phyloP scores from a whole-genome alignment of 805 yeast species.

The Torulaspora maleeae region DNA sequence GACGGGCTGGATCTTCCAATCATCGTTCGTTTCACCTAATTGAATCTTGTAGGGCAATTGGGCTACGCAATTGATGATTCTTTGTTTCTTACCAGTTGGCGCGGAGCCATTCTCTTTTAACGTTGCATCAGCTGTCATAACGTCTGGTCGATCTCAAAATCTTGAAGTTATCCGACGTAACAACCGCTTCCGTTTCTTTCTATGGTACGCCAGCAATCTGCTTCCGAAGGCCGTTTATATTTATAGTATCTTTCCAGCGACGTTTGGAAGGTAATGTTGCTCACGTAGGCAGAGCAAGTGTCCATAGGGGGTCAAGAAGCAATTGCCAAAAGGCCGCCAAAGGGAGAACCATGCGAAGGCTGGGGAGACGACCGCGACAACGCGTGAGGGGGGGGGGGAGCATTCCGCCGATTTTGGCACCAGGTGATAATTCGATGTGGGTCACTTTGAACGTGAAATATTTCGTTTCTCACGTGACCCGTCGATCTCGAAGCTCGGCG shows the following conservation, averaged over 20 bases:
- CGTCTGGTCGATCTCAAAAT: no score
- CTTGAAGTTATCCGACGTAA: no score
- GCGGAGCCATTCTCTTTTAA: not conserved
- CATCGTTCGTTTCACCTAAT: conserved; percentile 28
- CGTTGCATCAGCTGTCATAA: not conserved
- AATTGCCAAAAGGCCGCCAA: not conserved
- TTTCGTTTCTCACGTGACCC: no score
- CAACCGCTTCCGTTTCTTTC: not conserved
- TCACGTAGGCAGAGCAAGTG: not conserved
- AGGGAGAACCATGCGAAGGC: not conserved
- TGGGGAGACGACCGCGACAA: not conserved
- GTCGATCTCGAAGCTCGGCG: no score
- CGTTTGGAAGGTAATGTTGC: not conserved
- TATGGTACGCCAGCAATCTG: not conserved
- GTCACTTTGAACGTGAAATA: no score
- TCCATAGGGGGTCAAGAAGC: not conserved
- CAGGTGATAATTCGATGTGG: no score
- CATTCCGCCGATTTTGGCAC: not conserved
- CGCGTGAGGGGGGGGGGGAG: not conserved
- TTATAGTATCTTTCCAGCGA: not conserved
- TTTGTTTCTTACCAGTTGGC: conserved; percentile 18
- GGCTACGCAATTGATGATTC: conserved; percentile 37
- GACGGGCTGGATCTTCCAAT: conserved; percentile 57
- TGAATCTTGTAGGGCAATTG: conserved; percentile 36
- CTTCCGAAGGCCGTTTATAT: not conserved